Conservation (phyloP, 2,329 filamentous ascomycete genomes). For the Cytospora mali region DNA sequence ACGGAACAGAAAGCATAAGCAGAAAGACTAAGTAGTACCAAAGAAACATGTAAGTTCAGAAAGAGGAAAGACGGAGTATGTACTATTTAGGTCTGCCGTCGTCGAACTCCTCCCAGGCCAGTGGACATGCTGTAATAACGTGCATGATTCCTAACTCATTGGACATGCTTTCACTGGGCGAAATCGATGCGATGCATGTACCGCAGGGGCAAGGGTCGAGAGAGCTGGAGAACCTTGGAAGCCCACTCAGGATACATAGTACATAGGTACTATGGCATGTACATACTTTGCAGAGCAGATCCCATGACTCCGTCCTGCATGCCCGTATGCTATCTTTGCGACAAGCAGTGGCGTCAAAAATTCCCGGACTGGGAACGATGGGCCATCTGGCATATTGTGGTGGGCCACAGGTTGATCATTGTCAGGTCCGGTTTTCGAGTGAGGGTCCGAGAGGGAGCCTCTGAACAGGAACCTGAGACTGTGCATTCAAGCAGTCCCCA, state of each 20-base stretch:
- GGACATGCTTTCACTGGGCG: conserved; percentile 11
- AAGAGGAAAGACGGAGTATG: conserved; percentile 7
- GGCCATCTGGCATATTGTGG: conserved; percentile 8
- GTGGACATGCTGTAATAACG: conserved; percentile 5
- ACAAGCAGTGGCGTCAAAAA: conserved; percentile 22
- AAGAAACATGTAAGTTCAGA: not conserved
- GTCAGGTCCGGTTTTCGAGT: conserved; percentile 9
- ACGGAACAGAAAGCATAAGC: not conserved
- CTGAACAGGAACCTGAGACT: conserved; percentile 6
- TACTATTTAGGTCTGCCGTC: conserved; percentile 12
- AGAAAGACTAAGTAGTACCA: conserved; percentile 15
- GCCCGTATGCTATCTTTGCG: conserved; percentile 27
- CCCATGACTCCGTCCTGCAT: conserved; percentile 27
- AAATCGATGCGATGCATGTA: conserved; percentile 18
- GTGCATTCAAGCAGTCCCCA: not conserved
- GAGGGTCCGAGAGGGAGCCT: conserved; percentile 18
- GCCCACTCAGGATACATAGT: conserved; percentile 10
- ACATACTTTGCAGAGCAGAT: conserved; percentile 8
- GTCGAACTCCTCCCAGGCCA: not conserved
- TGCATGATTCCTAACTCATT: not conserved
- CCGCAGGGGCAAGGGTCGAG: conserved; percentile 17
- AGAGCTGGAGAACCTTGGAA: conserved; percentile 27
- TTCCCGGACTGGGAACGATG: conserved; percentile 6
- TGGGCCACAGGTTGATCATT: conserved; percentile 14
- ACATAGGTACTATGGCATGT: not conserved